Conservation (phyloP, 331 rosid genomes). For the Pyrus hybrid region DNA sequence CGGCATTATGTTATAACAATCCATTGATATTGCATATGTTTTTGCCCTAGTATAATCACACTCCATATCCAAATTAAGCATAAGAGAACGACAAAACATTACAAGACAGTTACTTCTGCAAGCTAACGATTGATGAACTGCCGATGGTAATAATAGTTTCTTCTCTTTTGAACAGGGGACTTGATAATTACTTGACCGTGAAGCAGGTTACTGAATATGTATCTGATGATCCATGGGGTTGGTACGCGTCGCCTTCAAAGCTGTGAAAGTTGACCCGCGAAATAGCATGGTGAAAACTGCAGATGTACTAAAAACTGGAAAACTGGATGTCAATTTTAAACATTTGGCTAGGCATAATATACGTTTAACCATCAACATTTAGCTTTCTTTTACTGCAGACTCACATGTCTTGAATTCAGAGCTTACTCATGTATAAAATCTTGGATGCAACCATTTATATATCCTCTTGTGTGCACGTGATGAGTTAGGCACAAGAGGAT, state of each 20-base stretch:
- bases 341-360: neutral
- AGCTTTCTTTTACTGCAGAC: too few species aligned
- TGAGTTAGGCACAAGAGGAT: neutral
- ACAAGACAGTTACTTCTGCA: neutral
- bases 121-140: neutral
- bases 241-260: constrained; percentile 86
- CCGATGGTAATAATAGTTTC: neutral
- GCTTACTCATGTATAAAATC: neutral
- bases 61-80: neutral
- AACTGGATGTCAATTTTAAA: neutral
- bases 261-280: constrained; percentile 32
- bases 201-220: constrained; percentile 85
- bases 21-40: neutral
- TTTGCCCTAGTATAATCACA: neutral
- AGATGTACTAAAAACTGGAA: neutral
- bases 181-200: constrained; percentile 83
- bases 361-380: too few species aligned
- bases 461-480: neutral
- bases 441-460: neutral
- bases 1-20: neutral
- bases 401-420: too few species aligned
- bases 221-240: constrained; percentile 89
- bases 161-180: constrained; percentile 59
- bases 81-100: neutral
- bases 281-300: neutral